Base-by-base conservation (phyloP, 2,329 filamentous ascomycete genomes). In the Colletotrichum cereale region DNA sequence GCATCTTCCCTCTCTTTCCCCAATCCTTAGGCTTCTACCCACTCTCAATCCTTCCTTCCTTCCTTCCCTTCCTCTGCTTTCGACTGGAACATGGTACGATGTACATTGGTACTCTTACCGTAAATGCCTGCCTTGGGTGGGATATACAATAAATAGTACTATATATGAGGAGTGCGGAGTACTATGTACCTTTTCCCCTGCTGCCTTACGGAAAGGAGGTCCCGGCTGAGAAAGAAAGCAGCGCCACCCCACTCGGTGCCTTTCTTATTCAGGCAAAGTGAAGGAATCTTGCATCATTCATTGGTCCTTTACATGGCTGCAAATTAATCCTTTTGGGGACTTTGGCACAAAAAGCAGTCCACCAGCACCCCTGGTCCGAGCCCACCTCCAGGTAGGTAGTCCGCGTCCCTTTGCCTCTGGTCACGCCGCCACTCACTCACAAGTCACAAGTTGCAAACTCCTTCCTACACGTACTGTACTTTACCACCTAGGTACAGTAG, bases 181-280 rank as follows among this genome's bases (percentile, higher is more conserved):
- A 47, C 42, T 2, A n/a, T 47, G n/a, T 12, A 34, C 18, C 36
- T 40, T 24, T 14, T 31, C 52, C 42, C 34, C 53, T 67, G 40
- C 44, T 68, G 65, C 58, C 50, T 68, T 68, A 31, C 53, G 60
- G 65, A 60, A 69, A 72, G 53, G 69, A 71, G 69, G 64, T 63
- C 65, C 65, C 53, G 58, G 68, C 31, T 47, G 44, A 53, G 57
- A 48, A 60, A 60, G 58, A 47, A 60, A 57, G 61, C 66, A 66
- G 70, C 56, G 70, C 66, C 66, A 72, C 66, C 66, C 40, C 40
- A 52, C 56, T 31, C 56, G 61, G 55, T 57, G 12, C n/a, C 50
- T 71, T 72, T 58, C 67, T 72, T 66, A 34, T 72, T 68, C 42
- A 21, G 69, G 69, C 31, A 63, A 63, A 60, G 65, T 38, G 26